Percentiles rank a stretch among this genome's conserved stretches.
Evolutionary conservation across 495 filamentous ascomycete species (phyloP).

Genomic region (Viridothelium virens): DNA sequence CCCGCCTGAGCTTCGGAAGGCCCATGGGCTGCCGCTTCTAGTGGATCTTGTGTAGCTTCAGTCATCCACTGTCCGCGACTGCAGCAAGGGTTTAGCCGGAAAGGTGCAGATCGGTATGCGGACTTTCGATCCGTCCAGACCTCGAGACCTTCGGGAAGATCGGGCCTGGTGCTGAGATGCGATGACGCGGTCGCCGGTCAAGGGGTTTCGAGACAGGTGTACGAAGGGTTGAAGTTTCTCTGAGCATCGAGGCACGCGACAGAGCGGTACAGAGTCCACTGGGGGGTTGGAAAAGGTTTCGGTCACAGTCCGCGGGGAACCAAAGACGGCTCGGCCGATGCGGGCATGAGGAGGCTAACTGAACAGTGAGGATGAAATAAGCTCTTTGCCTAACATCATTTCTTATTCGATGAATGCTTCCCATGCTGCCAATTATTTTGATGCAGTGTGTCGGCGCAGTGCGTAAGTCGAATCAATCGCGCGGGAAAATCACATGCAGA

Average conservation of each 20-base stretch:
- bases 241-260: conserved; percentile 7
- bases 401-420: background rate
- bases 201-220: conserved; percentile 5
- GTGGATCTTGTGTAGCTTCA: conserved; percentile 11
- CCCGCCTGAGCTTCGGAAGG: conserved; percentile 6
- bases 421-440: background rate
- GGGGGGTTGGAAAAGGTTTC: background rate
- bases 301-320: background rate
- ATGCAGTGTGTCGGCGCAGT: too few relatives aligned
- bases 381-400: background rate
- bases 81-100: conserved; percentile 11
- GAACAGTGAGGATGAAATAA: background rate
- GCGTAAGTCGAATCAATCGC: too few relatives aligned
- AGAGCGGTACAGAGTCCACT: background rate
- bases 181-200: conserved; percentile 10
- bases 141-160: background rate
- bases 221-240: background rate
- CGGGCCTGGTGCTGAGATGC: background rate
- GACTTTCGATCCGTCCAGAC: conserved; percentile 3
- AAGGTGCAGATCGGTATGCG: conserved; percentile 13
- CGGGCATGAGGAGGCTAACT: background rate
- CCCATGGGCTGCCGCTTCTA: conserved; percentile 6
- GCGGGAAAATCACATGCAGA: too few relatives aligned
- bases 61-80: conserved; percentile 11
- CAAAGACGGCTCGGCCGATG: conserved; percentile 5